These are phyloP conservation scores for Triticum timopheevii DNA, from an alignment of 176 grass and related monocot species.

Conservation along the genomic window DNA sequence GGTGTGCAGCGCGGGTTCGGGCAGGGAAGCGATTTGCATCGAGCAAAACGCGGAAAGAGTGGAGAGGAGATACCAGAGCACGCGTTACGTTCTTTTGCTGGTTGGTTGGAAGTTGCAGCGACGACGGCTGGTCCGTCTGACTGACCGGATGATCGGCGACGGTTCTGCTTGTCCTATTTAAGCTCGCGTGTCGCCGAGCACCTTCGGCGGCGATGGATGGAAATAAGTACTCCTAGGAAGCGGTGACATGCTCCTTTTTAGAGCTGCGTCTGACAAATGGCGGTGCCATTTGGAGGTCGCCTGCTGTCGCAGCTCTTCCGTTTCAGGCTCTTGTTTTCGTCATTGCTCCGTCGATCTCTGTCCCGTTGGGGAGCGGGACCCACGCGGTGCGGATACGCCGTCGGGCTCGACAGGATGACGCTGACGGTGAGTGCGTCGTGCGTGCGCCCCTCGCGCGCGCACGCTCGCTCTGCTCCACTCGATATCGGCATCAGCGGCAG, in stretches of 20 bases:
- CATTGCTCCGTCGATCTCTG: neutral
- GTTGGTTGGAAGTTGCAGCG: neutral
- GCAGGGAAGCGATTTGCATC: neutral
- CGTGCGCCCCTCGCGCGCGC: too few relatives aligned
- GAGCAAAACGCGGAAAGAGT: neutral
- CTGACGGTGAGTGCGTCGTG: neutral
- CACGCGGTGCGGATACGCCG: neutral
- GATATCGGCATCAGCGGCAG: neutral
- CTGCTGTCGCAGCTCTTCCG: accelerated
- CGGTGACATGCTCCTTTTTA: too few relatives aligned
- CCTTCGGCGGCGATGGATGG: too few relatives aligned
- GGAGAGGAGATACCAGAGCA: neutral
- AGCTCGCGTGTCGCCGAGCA: too few relatives aligned
- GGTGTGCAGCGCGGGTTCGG: too few relatives aligned
- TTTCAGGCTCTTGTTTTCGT: neutral
- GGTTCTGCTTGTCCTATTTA: too few relatives aligned
- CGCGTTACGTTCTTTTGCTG: neutral
- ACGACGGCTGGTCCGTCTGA: too few relatives aligned
- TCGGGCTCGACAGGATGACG: neutral
- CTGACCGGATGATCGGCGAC: too few relatives aligned
- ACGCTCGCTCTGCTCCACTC: neutral
- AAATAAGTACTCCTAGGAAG: too few relatives aligned
- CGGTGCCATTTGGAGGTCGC: too few relatives aligned
- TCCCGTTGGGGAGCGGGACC: accelerated
- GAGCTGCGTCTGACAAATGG: too few relatives aligned